Evolutionary conservation across 2,329 filamentous ascomycete genomes (phyloP).

Genomic region (Ophioceras dolichostomum): DNA sequence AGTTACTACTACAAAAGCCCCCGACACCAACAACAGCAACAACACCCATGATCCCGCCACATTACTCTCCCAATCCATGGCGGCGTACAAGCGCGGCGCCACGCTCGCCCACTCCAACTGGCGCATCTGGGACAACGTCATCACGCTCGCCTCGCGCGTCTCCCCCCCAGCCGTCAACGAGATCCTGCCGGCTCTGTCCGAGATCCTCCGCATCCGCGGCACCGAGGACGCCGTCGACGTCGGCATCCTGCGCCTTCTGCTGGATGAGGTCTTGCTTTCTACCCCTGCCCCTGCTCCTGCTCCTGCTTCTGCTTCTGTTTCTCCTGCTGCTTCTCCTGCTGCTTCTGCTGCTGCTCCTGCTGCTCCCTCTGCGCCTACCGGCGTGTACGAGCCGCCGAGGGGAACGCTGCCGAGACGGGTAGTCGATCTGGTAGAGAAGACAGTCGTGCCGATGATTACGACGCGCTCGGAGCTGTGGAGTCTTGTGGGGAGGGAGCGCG

Average conservation of each 20-base stretch:
- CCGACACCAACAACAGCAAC: slow-evolving; percentile 1
- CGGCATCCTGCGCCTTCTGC: slow-evolving; percentile 57
- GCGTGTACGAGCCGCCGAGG: slow-evolving; percentile 26
- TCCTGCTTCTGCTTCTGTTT: no score
- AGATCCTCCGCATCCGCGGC: slow-evolving; percentile 64
- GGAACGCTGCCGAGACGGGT: slow-evolving; percentile 52
- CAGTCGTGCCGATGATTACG: slow-evolving; percentile 76
- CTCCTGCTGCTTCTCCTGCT: no score
- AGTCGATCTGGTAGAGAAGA: slow-evolving; percentile 59
- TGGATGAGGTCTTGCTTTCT: slow-evolving; percentile 54
- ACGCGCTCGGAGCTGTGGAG: slow-evolving; percentile 65
- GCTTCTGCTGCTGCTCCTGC: no score
- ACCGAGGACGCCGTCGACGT: slow-evolving; percentile 71
- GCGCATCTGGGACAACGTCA: slow-evolving; percentile 93
- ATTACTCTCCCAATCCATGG: slow-evolving; percentile 61
- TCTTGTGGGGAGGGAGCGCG: slow-evolving; percentile 56
- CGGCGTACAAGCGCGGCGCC: slow-evolving; percentile 79
- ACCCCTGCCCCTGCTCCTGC: no score
- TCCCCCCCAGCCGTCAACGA: slow-evolving; percentile 64
- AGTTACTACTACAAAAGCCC: slow-evolving; percentile 4
- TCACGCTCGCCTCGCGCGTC: slow-evolving; percentile 73
- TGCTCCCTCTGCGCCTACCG: slow-evolving; percentile 17
- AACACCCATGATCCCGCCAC: slow-evolving; percentile 37
- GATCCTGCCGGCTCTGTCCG: slow-evolving; percentile 60
- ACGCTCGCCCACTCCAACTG: slow-evolving; percentile 73